Evolutionary conservation across 305 asterid species (phyloP).

Genomic region (Fraxinus velutina): DNA sequence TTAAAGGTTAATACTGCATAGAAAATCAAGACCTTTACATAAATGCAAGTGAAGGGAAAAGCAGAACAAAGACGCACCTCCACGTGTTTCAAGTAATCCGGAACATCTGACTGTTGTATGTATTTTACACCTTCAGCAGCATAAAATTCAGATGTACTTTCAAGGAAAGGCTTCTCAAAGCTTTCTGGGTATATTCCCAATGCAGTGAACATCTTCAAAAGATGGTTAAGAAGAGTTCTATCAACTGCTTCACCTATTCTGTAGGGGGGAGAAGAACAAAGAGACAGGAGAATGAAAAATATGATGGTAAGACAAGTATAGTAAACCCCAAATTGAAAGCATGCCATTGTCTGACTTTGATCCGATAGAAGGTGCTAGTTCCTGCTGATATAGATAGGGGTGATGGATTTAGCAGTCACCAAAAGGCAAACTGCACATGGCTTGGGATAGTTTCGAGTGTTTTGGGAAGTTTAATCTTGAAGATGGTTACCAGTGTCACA

Average conservation of each 20-base stretch:
- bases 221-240: conserved; percentile 93
- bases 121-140: conserved; percentile 94
- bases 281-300: conserved; percentile 20
- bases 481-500: not conserved
- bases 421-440: not conserved
- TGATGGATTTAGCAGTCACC: not conserved
- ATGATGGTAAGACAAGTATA: not conserved
- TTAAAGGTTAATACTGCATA: not conserved
- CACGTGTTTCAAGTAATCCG: conserved; percentile 86
- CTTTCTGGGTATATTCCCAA: conserved; percentile 89
- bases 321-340: not conserved
- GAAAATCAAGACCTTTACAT: not conserved
- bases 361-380: not conserved
- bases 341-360: not conserved
- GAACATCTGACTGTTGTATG: conserved; percentile 95
- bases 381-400: not conserved
- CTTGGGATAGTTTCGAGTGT: not conserved
- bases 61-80: conserved; percentile 55
- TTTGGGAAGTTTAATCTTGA: not conserved
- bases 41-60: conserved; percentile 7
- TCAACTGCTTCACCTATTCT: conserved; percentile 90
- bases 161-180: conserved; percentile 96
- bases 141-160: conserved; percentile 88
- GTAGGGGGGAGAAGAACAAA: conserved; percentile 17
- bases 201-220: conserved; percentile 96